Evolutionary conservation across 768 basidiomycete species (phyloP).

Genomic region (Exsudoporus frostii): DNA sequence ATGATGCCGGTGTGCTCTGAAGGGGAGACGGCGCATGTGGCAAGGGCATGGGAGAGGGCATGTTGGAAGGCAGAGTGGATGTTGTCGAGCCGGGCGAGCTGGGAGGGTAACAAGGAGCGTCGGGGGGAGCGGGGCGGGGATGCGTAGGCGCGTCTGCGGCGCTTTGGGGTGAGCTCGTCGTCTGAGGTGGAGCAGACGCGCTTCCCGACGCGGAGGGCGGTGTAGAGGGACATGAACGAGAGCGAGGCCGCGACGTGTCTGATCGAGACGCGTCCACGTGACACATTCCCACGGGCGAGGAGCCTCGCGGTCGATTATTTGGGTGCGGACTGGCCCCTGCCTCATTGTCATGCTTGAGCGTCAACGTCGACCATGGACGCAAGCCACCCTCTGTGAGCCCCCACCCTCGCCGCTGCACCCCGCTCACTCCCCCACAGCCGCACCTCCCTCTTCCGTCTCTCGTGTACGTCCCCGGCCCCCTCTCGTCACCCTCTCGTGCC

Average conservation of each 20-base stretch:
- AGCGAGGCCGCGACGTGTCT: conserved; percentile 1
- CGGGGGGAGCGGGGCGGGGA: conserved; percentile 43
- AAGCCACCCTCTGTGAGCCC: conserved; percentile 18
- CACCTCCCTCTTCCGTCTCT: not conserved
- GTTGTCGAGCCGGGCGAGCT: conserved; percentile 58
- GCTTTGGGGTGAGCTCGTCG: conserved; percentile 64
- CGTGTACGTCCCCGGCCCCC: conserved; percentile 2
- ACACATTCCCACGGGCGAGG: conserved; percentile 24
- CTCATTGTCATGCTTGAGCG: not conserved
- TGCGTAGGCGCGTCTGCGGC: conserved; percentile 51
- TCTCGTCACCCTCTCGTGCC: not conserved
- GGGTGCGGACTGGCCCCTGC: not conserved
- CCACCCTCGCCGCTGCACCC: accelerated
- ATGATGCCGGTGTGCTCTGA: conserved; percentile 72
- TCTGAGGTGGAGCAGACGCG: conserved; percentile 49
- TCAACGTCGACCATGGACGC: conserved; percentile 10
- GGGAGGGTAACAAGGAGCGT: conserved; percentile 47
- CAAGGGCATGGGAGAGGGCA: conserved; percentile 81
- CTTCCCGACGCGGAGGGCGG: conserved; percentile 62
- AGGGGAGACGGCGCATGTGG: conserved; percentile 77
- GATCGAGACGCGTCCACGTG: conserved; percentile 36
- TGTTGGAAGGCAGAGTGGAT: conserved; percentile 74
- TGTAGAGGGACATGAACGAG: conserved; percentile 15
- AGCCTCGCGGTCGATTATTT: too few relatives aligned
- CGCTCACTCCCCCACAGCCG: conserved; percentile 3